These are phyloP conservation scores for Gracilaria gracilis DNA, from an alignment of 23 red algal genomes.

Conservation along the genomic window DNA sequence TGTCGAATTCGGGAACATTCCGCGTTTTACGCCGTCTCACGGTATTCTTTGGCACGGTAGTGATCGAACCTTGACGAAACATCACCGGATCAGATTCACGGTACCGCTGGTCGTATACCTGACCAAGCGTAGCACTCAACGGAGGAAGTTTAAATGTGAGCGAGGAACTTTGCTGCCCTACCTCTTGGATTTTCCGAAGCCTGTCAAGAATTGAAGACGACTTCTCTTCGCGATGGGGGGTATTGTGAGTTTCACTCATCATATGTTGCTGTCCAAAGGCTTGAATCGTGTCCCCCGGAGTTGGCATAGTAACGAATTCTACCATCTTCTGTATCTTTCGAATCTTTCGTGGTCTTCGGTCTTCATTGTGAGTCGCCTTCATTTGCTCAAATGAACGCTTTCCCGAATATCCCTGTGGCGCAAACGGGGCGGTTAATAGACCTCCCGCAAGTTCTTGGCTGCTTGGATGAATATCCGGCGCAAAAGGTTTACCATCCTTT, in stretches of 20 bases:
- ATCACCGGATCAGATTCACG: not conserved
- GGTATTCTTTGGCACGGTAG: not conserved
- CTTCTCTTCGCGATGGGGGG: not conserved
- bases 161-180: not conserved
- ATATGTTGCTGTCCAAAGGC: not conserved
- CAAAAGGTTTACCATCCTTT: not conserved
- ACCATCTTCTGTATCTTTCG: not conserved
- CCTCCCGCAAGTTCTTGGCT: not conserved
- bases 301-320: constrained; percentile 23
- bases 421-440: not conserved
- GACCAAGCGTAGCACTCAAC: not conserved
- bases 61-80: constrained; percentile 4
- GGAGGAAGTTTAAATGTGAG: constrained; percentile 17
- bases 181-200: not conserved
- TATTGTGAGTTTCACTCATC: not conserved
- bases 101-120: not conserved
- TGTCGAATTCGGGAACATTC: not conserved
- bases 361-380: not conserved
- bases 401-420: not conserved
- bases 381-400: not conserved
- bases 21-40: not conserved
- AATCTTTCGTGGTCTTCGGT: constrained; percentile 7
- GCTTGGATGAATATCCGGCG: not conserved
- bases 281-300: constrained; percentile 1
- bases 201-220: not conserved